Evolutionary conservation across 805 yeast genomes (phyloP).

Genomic region (Saccharomycopsis sp.): DNA sequence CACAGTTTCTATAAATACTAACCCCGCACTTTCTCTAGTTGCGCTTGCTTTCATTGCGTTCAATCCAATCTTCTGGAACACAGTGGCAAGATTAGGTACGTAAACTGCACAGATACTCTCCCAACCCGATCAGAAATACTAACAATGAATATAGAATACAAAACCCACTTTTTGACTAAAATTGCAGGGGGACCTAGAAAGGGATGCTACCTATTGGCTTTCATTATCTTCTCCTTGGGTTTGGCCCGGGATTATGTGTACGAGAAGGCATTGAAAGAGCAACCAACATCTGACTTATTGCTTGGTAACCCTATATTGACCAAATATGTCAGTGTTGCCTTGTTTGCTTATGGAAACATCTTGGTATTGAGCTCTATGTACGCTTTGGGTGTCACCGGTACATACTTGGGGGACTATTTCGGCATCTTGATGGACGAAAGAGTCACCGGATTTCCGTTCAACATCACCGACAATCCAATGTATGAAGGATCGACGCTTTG

Average conservation of each 20-base stretch:
- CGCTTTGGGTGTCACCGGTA: constrained; percentile 90
- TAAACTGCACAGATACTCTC: neutral
- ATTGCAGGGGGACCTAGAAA: constrained; percentile 55
- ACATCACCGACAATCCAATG: constrained; percentile 89
- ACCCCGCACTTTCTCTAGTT: constrained; percentile 18
- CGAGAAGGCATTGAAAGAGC: constrained; percentile 63
- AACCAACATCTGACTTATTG: constrained; percentile 57
- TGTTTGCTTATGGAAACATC: constrained; percentile 66
- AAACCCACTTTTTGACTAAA: constrained; percentile 68
- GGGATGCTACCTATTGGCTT: constrained; percentile 84
- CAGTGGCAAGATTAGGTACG: constrained; percentile 65
- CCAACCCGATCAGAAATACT: neutral
- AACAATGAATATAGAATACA: constrained; percentile 69
- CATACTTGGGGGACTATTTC: constrained; percentile 94
- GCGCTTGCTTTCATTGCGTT: constrained; percentile 69
- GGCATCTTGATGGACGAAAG: constrained; percentile 89
- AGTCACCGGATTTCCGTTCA: constrained; percentile 92
- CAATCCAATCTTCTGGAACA: constrained; percentile 95
- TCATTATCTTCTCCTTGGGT: constrained; percentile 80
- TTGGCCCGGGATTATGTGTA: constrained; percentile 70
- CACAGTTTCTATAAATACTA: too few species aligned
- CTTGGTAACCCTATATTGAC: constrained; percentile 31
- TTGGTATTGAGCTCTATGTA: constrained; percentile 85
- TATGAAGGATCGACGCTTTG: constrained; percentile 87
- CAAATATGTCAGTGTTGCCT: constrained; percentile 44